These are phyloP conservation scores for Tanacetum coccineum DNA, from an alignment of 129 eudicot genomes.

Conservation along the genomic window DNA sequence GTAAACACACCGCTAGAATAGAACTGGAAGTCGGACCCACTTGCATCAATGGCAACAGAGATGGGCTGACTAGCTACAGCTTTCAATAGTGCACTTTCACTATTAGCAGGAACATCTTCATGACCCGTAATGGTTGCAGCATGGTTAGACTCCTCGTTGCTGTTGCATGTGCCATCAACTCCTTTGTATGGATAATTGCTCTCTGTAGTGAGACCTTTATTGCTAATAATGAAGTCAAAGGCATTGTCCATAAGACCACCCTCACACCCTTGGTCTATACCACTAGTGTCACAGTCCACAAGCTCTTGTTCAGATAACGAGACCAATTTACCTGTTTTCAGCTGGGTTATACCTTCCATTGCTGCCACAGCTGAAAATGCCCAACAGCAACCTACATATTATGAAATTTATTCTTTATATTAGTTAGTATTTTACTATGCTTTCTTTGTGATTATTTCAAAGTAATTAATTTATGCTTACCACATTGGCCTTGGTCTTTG, in stretches of 20 bases:
- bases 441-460: no score
- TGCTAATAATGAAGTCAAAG: slow-evolving; percentile 16
- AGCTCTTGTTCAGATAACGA: slow-evolving; percentile 26
- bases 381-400: slow-evolving; percentile 24
- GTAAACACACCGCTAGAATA: slow-evolving; percentile 14
- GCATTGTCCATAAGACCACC: slow-evolving; percentile 22
- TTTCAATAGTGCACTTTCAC: slow-evolving; percentile 18
- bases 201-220: slow-evolving; percentile 13
- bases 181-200: slow-evolving; percentile 18
- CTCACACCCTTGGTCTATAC: slow-evolving; percentile 20
- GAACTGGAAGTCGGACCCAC: background rate
- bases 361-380: slow-evolving; percentile 24
- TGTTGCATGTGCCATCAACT: slow-evolving; percentile 13
- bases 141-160: slow-evolving; percentile 9
- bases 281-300: slow-evolving; percentile 20
- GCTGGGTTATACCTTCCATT: slow-evolving; percentile 23
- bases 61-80: slow-evolving; percentile 15
- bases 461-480: slow-evolving; percentile 7
- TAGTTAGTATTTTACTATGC: no score
- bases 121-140: slow-evolving; percentile 10
- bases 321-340: slow-evolving; percentile 1
- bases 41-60: slow-evolving; percentile 22
- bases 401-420: no score
- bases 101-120: slow-evolving; percentile 22
- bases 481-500: slow-evolving; percentile 41